A percentile compares a stretch with the other conserved stretches of the same genome.
phyloP scores from a whole-genome alignment of 177 flowering plant species.

The Vitis hybrid region DNA sequence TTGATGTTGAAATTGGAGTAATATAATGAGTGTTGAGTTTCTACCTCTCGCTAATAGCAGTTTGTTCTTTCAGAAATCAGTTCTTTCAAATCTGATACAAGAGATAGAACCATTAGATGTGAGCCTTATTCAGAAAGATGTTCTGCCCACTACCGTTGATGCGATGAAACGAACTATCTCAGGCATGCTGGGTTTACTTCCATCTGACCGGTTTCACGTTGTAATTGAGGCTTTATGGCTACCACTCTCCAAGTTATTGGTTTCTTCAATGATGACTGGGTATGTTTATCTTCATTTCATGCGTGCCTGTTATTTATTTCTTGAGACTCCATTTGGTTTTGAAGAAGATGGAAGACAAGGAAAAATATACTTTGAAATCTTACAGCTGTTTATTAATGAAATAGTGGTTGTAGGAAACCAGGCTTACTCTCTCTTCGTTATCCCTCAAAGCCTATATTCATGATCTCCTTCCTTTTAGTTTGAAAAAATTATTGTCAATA shows the following conservation, averaged over 20 bases:
- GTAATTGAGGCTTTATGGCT: constrained; percentile 78
- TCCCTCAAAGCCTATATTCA: no score
- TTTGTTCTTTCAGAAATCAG: constrained; percentile 48
- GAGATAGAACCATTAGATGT: constrained; percentile 89
- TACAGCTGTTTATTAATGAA: no score
- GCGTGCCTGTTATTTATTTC: background rate
- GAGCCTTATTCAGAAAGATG: constrained; percentile 80
- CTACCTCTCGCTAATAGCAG: no score
- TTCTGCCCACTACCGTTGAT: constrained; percentile 73
- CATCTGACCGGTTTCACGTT: constrained; percentile 84
- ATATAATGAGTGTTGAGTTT: no score
- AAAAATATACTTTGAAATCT: no score
- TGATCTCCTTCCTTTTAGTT: no score
- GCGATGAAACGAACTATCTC: constrained; percentile 93
- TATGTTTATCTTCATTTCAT: constrained; percentile 26
- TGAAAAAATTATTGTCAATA: no score
- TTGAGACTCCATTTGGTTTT: background rate
- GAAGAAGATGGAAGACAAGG: background rate
- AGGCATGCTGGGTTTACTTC: constrained; percentile 88
- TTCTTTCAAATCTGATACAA: constrained; percentile 55
- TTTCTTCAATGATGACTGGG: constrained; percentile 96
- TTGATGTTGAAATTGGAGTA: no score
- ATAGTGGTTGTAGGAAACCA: no score
- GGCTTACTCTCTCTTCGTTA: no score
- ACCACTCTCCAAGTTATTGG: constrained; percentile 72